Evolutionary conservation across 345 rosid species (phyloP), one percentile per base, ranked within the genome.

Genomic region (Luvunga scandens): DNA sequence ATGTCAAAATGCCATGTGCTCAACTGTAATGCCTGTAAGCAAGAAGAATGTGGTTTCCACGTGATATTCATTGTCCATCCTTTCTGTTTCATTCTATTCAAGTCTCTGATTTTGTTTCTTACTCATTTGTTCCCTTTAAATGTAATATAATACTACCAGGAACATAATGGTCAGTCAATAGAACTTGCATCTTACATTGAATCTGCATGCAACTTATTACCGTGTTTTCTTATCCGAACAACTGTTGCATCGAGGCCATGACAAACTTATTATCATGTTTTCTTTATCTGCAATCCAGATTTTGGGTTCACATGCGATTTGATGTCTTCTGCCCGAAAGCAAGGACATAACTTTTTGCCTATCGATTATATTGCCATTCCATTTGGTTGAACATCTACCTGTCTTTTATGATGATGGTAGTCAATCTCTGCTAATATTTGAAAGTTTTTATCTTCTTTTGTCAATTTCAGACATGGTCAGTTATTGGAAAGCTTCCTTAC

Each of bases 401-500:
- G n/a, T 61, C 19, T 48, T 63, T 16, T 42, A 7, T 48, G 76
- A 34, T 71, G 24, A 24, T 61, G 73, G 50, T 64, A 39, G 8
- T 39, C 39, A 57, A 78, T 3, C n/a, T 31, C 2, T 68, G 69
- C 66, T 5, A 13, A 33, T 34, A 25, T 21, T 59, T 45, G 67
- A 48, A 59, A 59, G 9, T 59, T 24, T 24, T 57, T 45, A 16
- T 56, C 30, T 48, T 75, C 9, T 22, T 22, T 67, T 79, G 45
- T 13, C 33, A 55, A 78, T 70, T 82, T 75, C 93, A 94, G 98
- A 86, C 83, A 33, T 95, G 98, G 98, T 87, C 98, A 5, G 94
- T 92, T 83, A 86, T 90, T 4, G 97, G 97, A 78, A 88, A 85
- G 88, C 91, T 94, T 73, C 97, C 97, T 13, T 93, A 73, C 81